Base-by-base conservation (phyloP, 148 eudicot genomes). In the Vaccinium corymbosum region DNA sequence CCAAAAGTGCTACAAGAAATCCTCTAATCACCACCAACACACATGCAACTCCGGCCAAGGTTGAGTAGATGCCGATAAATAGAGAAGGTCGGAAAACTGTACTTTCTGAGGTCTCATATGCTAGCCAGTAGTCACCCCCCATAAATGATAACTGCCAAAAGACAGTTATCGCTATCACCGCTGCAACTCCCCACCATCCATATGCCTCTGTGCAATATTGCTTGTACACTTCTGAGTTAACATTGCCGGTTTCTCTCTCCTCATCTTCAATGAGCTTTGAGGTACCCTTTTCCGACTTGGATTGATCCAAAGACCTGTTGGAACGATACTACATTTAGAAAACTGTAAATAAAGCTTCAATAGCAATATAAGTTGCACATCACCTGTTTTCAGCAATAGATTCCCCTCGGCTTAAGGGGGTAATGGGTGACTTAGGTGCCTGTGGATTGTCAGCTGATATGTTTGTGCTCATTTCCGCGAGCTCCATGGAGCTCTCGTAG, bases 211-310 rank as follows among this genome's bases (percentile, higher is more conserved):
- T 91, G 88, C 85, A 84, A 59, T 93, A 93, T 76, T 88, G 87
- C 80, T 57, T 90, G 85, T 90, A 93, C 16, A 91, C 90, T 2
- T 81, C 83, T 15, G 80, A n/a, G 85, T 79, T 88, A 62, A 91
- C 92, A 20, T 66, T 79, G 57, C 93, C 95, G n/a, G 83, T 88
- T 86, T 89, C 93, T 76, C 93, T 85, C 84, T 93, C 93, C 82
- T 93, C 95, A 0, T 93, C 95, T 85, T 93, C 86, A 27, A 93
- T 88, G 78, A 93, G 90, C 88, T 93, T 93, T 13, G 95, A 85
- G 25, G 82, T 85, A 1, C 87, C 92, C 64, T 70, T 83, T 15
- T 87, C 70, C 7, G 91, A 84, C 68, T 87, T 83, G 27, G 89
- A 22, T 81, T 68, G 81, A 13, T 84, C 85, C 6, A 80, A 20